Percentiles rank a stretch among this genome's conserved stretches.
These are phyloP conservation scores for Pythium apleroticum DNA, from an alignment of 352 stramenopile genomes.

Conservation along the genomic window DNA sequence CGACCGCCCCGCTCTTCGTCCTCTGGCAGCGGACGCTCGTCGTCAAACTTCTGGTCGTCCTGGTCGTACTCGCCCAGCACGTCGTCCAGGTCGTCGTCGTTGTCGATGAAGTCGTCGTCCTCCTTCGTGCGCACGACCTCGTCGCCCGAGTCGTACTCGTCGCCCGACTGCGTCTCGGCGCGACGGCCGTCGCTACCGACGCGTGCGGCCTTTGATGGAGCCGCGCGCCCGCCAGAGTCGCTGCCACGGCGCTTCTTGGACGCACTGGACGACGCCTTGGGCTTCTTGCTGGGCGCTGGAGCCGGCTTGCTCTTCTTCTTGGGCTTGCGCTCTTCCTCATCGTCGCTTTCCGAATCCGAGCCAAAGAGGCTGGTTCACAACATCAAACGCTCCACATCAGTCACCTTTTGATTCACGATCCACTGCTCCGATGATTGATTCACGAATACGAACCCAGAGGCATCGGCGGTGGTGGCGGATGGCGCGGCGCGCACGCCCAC, in stretches of 20 bases:
- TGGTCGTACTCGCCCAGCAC: slow-evolving; percentile 82
- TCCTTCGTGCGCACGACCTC: slow-evolving; percentile 73
- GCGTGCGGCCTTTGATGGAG: slow-evolving; percentile 13
- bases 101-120: slow-evolving; percentile 86
- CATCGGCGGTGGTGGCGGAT: slow-evolving; percentile 56
- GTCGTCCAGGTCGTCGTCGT: slow-evolving; percentile 83
- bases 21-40: slow-evolving; percentile 72
- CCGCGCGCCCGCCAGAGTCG: neutral
- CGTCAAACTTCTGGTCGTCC: slow-evolving; percentile 71
- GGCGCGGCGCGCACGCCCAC: slow-evolving; percentile 52
- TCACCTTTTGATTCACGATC: neutral
- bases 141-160: slow-evolving; percentile 87
- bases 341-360: slow-evolving; percentile 86
- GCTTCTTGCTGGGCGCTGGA: slow-evolving; percentile 34
- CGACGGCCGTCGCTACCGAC: slow-evolving; percentile 8
- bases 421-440: neutral
- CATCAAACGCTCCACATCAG: neutral
- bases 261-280: slow-evolving; percentile 34
- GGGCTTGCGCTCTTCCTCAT: slow-evolving; percentile 62
- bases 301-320: slow-evolving; percentile 33
- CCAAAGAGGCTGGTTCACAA: slow-evolving; percentile 60
- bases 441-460: slow-evolving; percentile 48
- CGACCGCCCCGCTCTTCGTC: slow-evolving; percentile 28
- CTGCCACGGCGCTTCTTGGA: slow-evolving; percentile 19
- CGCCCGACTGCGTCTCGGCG: slow-evolving; percentile 26